Conservation (phyloP, 2,329 filamentous ascomycete genomes). For the Fusarium devonianum region DNA sequence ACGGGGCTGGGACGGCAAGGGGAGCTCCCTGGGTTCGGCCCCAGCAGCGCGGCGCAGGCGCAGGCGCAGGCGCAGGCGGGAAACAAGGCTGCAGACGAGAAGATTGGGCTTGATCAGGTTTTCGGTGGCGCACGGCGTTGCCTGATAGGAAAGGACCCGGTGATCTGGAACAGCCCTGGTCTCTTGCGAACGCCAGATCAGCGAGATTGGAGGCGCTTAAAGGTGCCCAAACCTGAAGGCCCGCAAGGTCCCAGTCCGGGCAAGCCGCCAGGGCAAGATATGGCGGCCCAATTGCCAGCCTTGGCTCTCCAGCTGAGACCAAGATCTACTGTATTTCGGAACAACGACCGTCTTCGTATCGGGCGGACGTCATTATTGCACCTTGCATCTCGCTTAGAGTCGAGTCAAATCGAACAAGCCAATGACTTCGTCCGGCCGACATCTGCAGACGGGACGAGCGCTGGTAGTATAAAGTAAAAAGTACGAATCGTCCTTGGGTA, state of each 20-base stretch:
- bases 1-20: constrained; percentile 31
- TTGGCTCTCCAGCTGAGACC: neutral
- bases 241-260: constrained; percentile 15
- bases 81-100: constrained; percentile 36
- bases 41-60: constrained; percentile 12
- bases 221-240: constrained; percentile 12
- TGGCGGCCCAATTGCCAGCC: constrained; percentile 4
- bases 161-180: constrained; percentile 43
- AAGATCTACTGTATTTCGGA: constrained; percentile 6
- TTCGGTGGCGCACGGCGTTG: constrained; percentile 22
- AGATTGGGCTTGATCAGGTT: constrained; percentile 36
- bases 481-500: neutral
- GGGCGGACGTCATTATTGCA: constrained; percentile 11
- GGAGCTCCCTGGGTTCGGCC: constrained; percentile 32
- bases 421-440: neutral
- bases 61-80: too few relatives aligned
- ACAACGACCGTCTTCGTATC: constrained; percentile 8
- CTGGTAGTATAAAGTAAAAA: constrained; percentile 2
- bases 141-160: constrained; percentile 34
- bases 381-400: neutral
- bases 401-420: constrained; percentile 1
- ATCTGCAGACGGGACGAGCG: constrained; percentile 2
- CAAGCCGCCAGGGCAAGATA: constrained; percentile 4
- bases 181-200: constrained; percentile 32
- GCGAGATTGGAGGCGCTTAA: constrained; percentile 35